Percentiles rank a stretch among this genome's conserved stretches.
phyloP scores from a whole-genome alignment of 1,139 yeast genomes.

The Blastobotrys raffinosifermentans region DNA sequence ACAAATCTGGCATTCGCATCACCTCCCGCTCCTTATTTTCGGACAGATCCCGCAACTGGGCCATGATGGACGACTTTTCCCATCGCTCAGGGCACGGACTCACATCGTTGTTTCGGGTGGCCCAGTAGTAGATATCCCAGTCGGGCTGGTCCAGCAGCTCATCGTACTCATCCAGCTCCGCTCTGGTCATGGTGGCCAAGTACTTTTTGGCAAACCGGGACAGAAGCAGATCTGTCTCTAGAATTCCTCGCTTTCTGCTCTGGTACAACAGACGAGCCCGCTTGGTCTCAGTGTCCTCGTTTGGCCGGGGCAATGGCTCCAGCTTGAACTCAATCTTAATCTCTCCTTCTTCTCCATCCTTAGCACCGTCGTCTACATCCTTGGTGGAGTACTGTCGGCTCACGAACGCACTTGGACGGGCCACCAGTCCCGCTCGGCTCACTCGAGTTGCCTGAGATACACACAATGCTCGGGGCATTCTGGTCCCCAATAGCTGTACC shows the following conservation, averaged over 20 bases:
- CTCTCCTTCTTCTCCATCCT: too few species aligned
- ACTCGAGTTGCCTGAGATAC: too few species aligned
- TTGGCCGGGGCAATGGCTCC: constrained; percentile 66
- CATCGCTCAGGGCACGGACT: constrained; percentile 86
- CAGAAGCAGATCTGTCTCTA: constrained; percentile 83
- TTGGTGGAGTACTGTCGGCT: too few species aligned
- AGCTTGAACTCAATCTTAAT: constrained; percentile 39
- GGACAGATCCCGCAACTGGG: constrained; percentile 64
- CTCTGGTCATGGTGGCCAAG: constrained; percentile 51
- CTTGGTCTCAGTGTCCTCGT: constrained; percentile 70
- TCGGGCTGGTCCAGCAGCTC: constrained; percentile 82
- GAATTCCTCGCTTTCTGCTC: constrained; percentile 89
- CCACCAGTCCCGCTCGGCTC: too few species aligned
- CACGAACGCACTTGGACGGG: too few species aligned
- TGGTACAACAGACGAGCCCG: constrained; percentile 86
- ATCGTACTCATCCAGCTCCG: constrained; percentile 81
- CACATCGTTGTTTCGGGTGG: constrained; percentile 70
- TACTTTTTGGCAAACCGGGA: constrained; percentile 80
- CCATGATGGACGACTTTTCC: constrained; percentile 62
- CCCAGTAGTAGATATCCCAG: constrained; percentile 99
- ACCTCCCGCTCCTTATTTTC: constrained; percentile 67
- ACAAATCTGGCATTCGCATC: constrained; percentile 76
- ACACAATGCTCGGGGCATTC: too few species aligned
- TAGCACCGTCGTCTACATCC: too few species aligned
- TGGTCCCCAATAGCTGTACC: too few species aligned